Base-by-base conservation (phyloP, 2,329 filamentous ascomycete species). In the Claviceps pazoutovae region DNA sequence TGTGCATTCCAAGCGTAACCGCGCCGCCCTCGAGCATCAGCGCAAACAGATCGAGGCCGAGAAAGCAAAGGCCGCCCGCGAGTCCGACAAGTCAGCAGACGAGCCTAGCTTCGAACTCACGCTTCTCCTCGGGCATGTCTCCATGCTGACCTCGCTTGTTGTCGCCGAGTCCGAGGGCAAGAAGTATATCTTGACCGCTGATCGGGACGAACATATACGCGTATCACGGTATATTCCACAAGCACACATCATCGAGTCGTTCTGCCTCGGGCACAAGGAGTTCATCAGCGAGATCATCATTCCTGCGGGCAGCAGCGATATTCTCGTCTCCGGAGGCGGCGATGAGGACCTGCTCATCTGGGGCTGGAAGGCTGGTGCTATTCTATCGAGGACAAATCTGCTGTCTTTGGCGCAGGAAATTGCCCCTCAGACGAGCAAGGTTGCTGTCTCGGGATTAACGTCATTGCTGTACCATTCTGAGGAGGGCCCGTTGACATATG, bases 71-170 rank as follows among this genome's bases (percentile, higher is more conserved):
- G 54, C 37, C 47, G 16, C 54, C 30, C 30, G 30, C 17, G 62
- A 61, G 9, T 55, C 62, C 3, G 55, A 59, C 3, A 57, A 48
- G 37, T 5, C 51, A n/a, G 68, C 70, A 30, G 65, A 63, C 17
- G 11, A 17, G 39, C 67, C 73, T 13, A 60, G 72, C 26, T 95
- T 95, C 63, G 83, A 88, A 59, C 80, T 88, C 59, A 79, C 83
- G 39, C 73, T 95, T 1, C 73, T 96, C 7, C 79, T 98, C 0
- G 93, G 93, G 13, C 93, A 98, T 68, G 93, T 98, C 14, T 96
- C 91, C 1, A 86, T 97, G 80, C 79, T 98, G 48, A 96, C 90
- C 1, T 83, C 88, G 61, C 65, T 96, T 49, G 67, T 73, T 2
- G 72, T 80, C 43, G 75, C 74, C 5, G 70, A 61, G 63, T 73